phyloP scores from a whole-genome alignment of 148 eudicot genomes.

The Linanthus parryae region DNA sequence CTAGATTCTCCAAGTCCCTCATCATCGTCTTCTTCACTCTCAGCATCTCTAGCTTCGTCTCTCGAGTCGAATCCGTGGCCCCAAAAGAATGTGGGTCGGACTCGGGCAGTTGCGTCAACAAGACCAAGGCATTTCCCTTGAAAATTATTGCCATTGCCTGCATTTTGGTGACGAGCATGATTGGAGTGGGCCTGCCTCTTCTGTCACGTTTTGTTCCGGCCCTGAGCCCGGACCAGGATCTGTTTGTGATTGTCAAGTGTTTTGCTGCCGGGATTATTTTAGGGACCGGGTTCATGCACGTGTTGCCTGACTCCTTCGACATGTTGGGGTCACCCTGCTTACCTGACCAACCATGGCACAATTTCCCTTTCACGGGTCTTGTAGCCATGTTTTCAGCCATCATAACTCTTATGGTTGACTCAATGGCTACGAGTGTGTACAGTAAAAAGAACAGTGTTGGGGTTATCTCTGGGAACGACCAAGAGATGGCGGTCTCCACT shows the following conservation, averaged over 20 bases:
- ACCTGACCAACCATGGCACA: slow-evolving; percentile 31
- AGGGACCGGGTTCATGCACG: slow-evolving; percentile 70
- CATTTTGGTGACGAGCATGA: slow-evolving; percentile 40
- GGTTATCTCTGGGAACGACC: not conserved
- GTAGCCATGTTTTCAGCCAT: slow-evolving; percentile 32
- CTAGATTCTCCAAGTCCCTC: not conserved
- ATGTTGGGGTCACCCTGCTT: slow-evolving; percentile 27
- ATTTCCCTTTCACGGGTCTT: slow-evolving; percentile 30
- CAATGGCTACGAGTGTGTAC: slow-evolving; percentile 26
- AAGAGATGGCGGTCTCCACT: not conserved
- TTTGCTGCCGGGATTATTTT: slow-evolving; percentile 65
- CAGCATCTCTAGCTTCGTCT: slow-evolving; percentile 12
- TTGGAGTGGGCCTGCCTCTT: slow-evolving; percentile 47
- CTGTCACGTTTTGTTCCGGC: slow-evolving; percentile 28
- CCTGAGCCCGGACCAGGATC: slow-evolving; percentile 32
- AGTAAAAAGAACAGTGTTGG: slow-evolving; percentile 14
- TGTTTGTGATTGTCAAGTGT: slow-evolving; percentile 44
- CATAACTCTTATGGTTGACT: slow-evolving; percentile 35
- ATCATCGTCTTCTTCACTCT: not conserved
- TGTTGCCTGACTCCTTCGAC: slow-evolving; percentile 54
- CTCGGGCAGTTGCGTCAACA: slow-evolving; percentile 21
- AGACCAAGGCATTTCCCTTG: slow-evolving; percentile 17
- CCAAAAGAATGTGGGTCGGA: slow-evolving; percentile 12
- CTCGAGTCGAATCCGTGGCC: slow-evolving; percentile 6
- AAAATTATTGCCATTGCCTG: slow-evolving; percentile 40